Conservation (phyloP, 768 basidiomycete genomes). For the Mycena crocata region DNA sequence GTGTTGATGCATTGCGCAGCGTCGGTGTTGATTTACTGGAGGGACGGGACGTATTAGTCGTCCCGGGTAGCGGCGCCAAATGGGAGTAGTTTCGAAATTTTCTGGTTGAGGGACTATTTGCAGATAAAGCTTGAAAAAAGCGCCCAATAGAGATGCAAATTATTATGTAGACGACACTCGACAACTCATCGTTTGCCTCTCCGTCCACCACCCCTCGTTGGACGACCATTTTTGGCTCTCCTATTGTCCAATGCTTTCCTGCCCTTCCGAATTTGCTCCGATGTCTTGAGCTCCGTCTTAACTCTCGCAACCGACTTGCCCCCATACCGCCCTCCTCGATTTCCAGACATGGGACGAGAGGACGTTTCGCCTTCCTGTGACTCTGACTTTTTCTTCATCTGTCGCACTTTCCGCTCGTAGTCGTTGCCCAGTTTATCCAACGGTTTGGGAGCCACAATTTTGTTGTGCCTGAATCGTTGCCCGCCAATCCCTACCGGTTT, state of each 20-base stretch:
- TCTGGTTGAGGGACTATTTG: too few species aligned
- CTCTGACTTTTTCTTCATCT: conserved; percentile 67
- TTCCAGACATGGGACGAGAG: conserved; percentile 29
- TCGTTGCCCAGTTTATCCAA: conserved; percentile 78
- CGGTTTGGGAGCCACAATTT: conserved; percentile 72
- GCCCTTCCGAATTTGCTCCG: conserved; percentile 86
- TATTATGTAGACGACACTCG: too few species aligned
- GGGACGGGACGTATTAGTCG: conserved; percentile 57
- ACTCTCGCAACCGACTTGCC: conserved; percentile 73
- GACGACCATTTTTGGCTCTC: conserved; percentile 85
- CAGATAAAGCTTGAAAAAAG: too few species aligned
- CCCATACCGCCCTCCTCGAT: conserved; percentile 61
- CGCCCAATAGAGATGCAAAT: too few species aligned
- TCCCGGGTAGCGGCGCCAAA: conserved; percentile 73
- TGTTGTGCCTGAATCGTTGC: conserved; percentile 81
- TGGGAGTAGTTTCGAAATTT: conserved; percentile 85
- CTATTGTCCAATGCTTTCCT: conserved; percentile 74
- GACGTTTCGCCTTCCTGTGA: conserved; percentile 39
- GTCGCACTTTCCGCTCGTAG: conserved; percentile 80
- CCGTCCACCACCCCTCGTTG: conserved; percentile 45
- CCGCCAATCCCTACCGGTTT: conserved; percentile 59
- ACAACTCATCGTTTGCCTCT: conserved; percentile 55
- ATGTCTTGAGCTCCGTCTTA: conserved; percentile 87
- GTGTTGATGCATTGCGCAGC: conserved; percentile 82
- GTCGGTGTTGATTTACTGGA: conserved; percentile 88